A percentile compares a stretch with the other conserved stretches of the same genome.
Conservation (phyloP, 139 green algal species). For the Desmodesmus armatus region DNA sequence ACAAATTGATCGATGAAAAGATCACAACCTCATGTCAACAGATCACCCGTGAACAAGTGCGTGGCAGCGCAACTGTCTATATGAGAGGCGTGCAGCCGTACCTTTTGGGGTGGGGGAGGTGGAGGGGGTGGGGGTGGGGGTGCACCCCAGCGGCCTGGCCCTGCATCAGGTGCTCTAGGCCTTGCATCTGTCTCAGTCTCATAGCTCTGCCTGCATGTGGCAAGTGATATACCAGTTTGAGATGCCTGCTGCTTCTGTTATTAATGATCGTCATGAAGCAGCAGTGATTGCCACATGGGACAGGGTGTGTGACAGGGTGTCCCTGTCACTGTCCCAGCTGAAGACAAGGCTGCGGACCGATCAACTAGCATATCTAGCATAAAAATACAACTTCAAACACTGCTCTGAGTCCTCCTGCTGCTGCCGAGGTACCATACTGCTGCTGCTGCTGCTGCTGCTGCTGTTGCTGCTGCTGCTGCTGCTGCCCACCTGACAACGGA, state of each 20-base stretch:
- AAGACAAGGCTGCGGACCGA: too few relatives aligned
- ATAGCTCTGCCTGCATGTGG: conserved; percentile 24
- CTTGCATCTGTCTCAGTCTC: conserved; percentile 33
- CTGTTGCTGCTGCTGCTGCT: background rate
- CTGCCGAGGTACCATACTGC: too few relatives aligned
- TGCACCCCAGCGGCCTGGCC: conserved; percentile 42
- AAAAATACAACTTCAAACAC: too few relatives aligned
- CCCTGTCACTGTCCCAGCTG: too few relatives aligned
- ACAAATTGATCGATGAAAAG: too few relatives aligned
- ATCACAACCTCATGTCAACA: too few relatives aligned
- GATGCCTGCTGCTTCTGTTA: background rate
- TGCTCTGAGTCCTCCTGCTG: too few relatives aligned
- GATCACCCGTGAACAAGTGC: too few relatives aligned
- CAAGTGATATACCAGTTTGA: background rate
- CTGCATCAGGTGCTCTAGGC: conserved; percentile 33
- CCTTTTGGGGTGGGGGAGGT: conserved; percentile 36
- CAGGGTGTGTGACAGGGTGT: too few relatives aligned
- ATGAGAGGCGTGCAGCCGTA: background rate
- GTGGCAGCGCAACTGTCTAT: background rate
- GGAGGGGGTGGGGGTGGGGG: conserved; percentile 45
- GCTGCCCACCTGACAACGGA: background rate
- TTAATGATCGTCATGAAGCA: too few relatives aligned
- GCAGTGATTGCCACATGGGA: too few relatives aligned
- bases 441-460: conserved; percentile 7
- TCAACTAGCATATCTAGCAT: too few relatives aligned